phyloP scores from a whole-genome alignment of 805 yeast species.

The Teunomyces funiuensis region DNA sequence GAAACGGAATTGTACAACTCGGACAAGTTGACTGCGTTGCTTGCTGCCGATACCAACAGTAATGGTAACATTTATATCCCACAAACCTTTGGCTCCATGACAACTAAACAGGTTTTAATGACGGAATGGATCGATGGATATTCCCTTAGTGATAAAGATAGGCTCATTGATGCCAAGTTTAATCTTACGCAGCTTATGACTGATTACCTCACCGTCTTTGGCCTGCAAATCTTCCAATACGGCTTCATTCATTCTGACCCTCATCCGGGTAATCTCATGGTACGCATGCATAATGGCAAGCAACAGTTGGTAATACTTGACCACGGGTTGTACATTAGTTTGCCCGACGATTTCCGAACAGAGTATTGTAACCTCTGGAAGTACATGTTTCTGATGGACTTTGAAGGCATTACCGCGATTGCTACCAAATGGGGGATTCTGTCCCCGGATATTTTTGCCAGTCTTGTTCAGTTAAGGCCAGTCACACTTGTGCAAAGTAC shows the following conservation, averaged over 20 bases:
- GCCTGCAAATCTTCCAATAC: conserved; percentile 62
- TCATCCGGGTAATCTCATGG: conserved; percentile 76
- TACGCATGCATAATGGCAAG: conserved; percentile 23
- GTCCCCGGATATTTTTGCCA: conserved; percentile 59
- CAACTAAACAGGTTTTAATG: conserved; percentile 47
- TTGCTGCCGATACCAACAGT: conserved; percentile 44
- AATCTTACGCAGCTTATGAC: conserved; percentile 45
- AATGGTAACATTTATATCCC: conserved; percentile 56
- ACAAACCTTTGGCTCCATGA: conserved; percentile 17
- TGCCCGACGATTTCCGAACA: conserved; percentile 48
- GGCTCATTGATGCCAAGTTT: conserved; percentile 39
- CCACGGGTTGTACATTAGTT: conserved; percentile 68
- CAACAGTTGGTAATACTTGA: conserved; percentile 70
- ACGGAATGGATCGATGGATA: conserved; percentile 81
- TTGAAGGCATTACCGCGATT: conserved; percentile 45
- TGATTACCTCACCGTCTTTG: conserved; percentile 50
- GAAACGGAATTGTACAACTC: conserved; percentile 56
- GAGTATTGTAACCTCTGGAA: conserved; percentile 68
- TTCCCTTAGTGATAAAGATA: conserved; percentile 47
- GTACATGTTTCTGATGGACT: conserved; percentile 54
- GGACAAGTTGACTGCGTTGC: conserved; percentile 31
- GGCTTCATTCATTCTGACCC: conserved; percentile 76
- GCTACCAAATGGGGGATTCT: conserved; percentile 69
- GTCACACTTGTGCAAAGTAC: background rate
- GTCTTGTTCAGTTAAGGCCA: conserved; percentile 53